Percentiles rank a stretch among this genome's conserved stretches.
phyloP scores from a whole-genome alignment of 805 yeast genomes.

The Tetrapisispora nanseiensis region DNA sequence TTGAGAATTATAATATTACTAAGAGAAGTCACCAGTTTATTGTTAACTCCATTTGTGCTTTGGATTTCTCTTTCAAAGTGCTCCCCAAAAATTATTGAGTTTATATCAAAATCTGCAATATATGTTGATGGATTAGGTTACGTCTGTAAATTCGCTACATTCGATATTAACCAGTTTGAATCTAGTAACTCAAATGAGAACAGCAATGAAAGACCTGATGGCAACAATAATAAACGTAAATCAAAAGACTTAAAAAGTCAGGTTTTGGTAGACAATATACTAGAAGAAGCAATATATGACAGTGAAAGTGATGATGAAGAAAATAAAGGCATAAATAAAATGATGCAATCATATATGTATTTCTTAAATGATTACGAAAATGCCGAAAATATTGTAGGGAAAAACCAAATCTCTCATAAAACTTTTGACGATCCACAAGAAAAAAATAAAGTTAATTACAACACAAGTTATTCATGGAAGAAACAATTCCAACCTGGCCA shows the following conservation, averaged over 20 bases:
- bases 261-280: not conserved
- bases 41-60: constrained; percentile 80
- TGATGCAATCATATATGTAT: constrained; percentile 84
- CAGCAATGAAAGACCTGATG: constrained; percentile 7
- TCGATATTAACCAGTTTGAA: constrained; percentile 56
- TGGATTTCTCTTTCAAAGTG: constrained; percentile 73
- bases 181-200: constrained; percentile 4
- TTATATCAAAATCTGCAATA: constrained; percentile 79
- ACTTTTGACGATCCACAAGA: constrained; percentile 3
- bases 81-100: constrained; percentile 73
- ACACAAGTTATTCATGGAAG: constrained; percentile 27
- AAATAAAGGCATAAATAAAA: constrained; percentile 52
- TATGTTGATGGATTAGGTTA: constrained; percentile 93
- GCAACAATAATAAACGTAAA: not conserved
- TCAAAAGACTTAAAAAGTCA: not conserved
- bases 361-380: constrained; percentile 77
- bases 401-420: constrained; percentile 22
- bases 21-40: constrained; percentile 71
- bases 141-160: constrained; percentile 90
- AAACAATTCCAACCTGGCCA: constrained; percentile 28
- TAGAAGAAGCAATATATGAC: constrained; percentile 8
- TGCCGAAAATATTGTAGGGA: constrained; percentile 30
- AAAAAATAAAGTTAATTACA: constrained; percentile 2
- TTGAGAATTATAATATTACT: constrained; percentile 59
- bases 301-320: constrained; percentile 8